Evolutionary conservation across 331 rosid genomes (phyloP).

Genomic region (Stylosanthes scabra): DNA sequence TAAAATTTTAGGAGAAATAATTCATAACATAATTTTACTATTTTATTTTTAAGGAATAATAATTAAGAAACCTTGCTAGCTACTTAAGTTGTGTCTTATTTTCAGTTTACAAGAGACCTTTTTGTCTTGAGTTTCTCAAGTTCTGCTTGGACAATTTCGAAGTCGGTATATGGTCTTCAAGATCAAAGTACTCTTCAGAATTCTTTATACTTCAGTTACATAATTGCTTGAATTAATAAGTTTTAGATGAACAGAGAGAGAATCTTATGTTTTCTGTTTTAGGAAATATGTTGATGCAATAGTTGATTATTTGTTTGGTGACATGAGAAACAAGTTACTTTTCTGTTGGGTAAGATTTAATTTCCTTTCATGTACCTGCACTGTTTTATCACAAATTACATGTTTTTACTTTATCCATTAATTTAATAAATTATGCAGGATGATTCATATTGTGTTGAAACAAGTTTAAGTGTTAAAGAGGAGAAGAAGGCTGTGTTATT

Average conservation of each 20-base stretch:
- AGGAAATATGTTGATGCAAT: slow-evolving; percentile 49
- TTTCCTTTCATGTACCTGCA: too few relatives aligned
- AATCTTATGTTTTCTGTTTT: background rate
- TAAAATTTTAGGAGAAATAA: too few relatives aligned
- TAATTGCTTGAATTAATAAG: background rate
- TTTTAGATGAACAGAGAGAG: background rate
- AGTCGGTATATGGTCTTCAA: slow-evolving; percentile 87
- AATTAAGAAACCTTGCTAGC: background rate
- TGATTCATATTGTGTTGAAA: slow-evolving; percentile 58
- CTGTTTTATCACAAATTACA: too few relatives aligned
- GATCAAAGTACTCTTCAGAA: slow-evolving; percentile 60
- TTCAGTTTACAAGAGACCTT: slow-evolving; percentile 87
- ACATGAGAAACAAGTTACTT: too few relatives aligned
- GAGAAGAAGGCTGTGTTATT: slow-evolving; percentile 62
- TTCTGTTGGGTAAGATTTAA: too few relatives aligned
- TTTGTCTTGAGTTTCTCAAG: slow-evolving; percentile 65
- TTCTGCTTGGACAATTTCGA: slow-evolving; percentile 86
- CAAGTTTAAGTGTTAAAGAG: slow-evolving; percentile 60
- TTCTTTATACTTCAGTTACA: background rate
- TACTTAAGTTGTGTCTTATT: slow-evolving; percentile 4
- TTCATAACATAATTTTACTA: too few relatives aligned
- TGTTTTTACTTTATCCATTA: too few relatives aligned
- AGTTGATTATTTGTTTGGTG: too few relatives aligned
- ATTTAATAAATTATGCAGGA: slow-evolving; percentile 45
- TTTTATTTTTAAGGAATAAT: too few relatives aligned